Percentiles rank a stretch among this genome's conserved stretches.
Conservation (phyloP, 768 basidiomycete genomes). For the Russula emetica region DNA sequence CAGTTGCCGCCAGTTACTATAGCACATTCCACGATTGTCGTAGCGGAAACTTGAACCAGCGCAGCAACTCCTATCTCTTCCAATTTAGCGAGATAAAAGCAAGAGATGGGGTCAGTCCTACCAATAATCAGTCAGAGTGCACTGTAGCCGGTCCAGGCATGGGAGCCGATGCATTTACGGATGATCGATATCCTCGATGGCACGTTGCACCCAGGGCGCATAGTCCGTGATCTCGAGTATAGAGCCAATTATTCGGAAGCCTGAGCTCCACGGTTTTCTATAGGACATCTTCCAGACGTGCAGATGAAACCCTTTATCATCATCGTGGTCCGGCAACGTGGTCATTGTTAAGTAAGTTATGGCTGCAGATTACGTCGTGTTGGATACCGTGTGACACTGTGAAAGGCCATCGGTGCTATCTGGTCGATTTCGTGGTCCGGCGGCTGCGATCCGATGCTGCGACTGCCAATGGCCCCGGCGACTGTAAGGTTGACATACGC, state of each 20-base stretch:
- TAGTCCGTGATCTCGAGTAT: neutral
- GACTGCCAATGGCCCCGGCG: neutral
- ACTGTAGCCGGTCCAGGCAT: no score
- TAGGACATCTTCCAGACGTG: no score
- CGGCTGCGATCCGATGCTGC: constrained; percentile 8
- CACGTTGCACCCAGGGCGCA: neutral
- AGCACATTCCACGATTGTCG: neutral
- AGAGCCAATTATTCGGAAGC: no score
- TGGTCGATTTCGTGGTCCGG: neutral
- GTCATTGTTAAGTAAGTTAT: neutral
- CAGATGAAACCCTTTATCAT: no score
- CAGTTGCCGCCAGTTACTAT: neutral
- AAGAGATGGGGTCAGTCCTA: neutral
- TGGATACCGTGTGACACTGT: no score
- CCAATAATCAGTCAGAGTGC: no score
- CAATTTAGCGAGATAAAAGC: neutral
- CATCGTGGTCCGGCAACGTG: neutral
- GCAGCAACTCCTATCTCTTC: neutral
- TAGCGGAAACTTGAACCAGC: neutral
- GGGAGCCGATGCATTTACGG: neutral
- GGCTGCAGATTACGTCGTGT: no score
- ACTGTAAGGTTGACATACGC: neutral
- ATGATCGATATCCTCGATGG: neutral
- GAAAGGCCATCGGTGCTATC: neutral
- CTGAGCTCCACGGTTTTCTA: no score